Percentiles rank a stretch among this genome's conserved stretches.
Evolutionary conservation across 768 basidiomycete genomes (phyloP).

Genomic region (Filobasidium wieringae): DNA sequence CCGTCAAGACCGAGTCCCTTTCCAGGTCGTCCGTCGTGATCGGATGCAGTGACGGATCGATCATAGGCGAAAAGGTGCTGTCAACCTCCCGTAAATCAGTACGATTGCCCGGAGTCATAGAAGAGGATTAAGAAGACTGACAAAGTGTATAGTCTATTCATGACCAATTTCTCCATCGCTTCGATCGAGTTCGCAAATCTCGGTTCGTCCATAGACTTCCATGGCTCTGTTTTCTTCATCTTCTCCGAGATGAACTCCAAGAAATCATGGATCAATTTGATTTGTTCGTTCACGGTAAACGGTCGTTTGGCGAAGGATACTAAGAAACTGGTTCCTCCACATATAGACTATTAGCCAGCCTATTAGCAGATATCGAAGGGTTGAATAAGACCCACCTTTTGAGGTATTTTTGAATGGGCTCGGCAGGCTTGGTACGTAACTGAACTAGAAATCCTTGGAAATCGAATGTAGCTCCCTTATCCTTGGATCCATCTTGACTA

Average conservation of each 20-base stretch:
- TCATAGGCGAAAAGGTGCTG: constrained; percentile 86
- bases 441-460: constrained; percentile 92
- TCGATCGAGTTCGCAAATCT: constrained; percentile 97
- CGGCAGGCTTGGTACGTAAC: constrained; percentile 75
- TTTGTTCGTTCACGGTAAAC: constrained; percentile 83
- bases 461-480: constrained; percentile 50
- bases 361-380: not conserved
- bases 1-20: constrained; percentile 75
- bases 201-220: constrained; percentile 61
- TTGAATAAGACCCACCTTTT: constrained; percentile 62
- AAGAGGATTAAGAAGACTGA: no score
- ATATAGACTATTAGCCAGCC: not conserved
- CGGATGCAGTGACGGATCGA: constrained; percentile 52
- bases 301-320: constrained; percentile 85
- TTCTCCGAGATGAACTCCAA: constrained; percentile 72
- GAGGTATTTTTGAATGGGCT: constrained; percentile 87
- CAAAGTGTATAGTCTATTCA: constrained; percentile 96
- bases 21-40: constrained; percentile 94
- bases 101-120: no score
- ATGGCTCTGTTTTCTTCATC: constrained; percentile 53
- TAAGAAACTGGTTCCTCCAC: constrained; percentile 55
- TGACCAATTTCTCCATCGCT: constrained; percentile 98
- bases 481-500: constrained; percentile 1
- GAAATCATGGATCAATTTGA: constrained; percentile 92
- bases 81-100: no score